These are phyloP conservation scores for Cynara cardunculus DNA, from an alignment of 129 eudicot genomes.

Conservation along the genomic window DNA sequence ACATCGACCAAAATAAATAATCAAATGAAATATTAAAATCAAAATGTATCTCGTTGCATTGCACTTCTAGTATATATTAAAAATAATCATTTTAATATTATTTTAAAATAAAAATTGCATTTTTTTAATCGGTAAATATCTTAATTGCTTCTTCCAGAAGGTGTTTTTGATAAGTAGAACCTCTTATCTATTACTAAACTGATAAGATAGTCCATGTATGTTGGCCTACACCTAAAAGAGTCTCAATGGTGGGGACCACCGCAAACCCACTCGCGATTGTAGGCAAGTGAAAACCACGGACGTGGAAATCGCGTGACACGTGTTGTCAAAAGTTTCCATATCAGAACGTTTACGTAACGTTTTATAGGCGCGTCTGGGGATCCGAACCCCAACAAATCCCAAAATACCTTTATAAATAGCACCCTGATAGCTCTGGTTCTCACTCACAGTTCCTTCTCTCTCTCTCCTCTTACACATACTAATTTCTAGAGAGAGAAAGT, in stretches of 20 bases:
- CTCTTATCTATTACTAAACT: neutral
- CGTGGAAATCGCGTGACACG: neutral
- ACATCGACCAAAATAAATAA: too few relatives aligned
- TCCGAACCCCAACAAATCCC: neutral
- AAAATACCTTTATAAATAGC: constrained; percentile 14
- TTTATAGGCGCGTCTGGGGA: neutral
- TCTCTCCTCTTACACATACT: neutral
- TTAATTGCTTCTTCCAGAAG: neutral
- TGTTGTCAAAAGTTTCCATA: too few relatives aligned
- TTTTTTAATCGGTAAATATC: too few relatives aligned
- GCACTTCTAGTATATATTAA: too few relatives aligned
- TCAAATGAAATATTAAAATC: too few relatives aligned
- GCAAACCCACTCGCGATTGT: neutral
- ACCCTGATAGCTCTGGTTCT: neutral
- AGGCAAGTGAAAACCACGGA: neutral
- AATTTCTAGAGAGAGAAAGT: constrained; percentile 15
- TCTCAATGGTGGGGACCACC: neutral
- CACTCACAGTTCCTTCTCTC: constrained; percentile 3
- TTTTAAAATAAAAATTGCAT: too few relatives aligned
- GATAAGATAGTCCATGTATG: neutral
- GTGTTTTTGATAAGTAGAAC: neutral
- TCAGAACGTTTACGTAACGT: neutral
- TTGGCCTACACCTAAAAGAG: neutral
- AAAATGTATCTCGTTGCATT: too few relatives aligned
- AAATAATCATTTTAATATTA: too few relatives aligned